A percentile compares a stretch with the other conserved stretches of the same genome.
Conservation (phyloP, 2,329 filamentous ascomycete genomes). For the Aspergillus intermedius region DNA sequence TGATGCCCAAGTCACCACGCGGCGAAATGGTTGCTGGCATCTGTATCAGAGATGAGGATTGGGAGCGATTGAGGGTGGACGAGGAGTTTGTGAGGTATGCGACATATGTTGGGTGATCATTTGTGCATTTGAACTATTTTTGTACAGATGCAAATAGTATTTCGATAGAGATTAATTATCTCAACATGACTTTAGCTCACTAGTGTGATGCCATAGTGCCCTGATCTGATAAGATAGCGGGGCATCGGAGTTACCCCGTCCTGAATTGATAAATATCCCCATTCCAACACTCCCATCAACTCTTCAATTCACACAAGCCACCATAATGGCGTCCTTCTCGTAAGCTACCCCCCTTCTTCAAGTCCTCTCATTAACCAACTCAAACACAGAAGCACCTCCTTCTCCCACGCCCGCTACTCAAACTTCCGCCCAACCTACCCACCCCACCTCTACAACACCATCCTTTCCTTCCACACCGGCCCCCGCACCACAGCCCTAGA, state of each 20-base stretch:
- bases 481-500: background rate
- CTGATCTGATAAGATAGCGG: too few relatives aligned
- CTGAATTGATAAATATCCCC: background rate
- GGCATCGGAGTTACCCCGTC: too few relatives aligned
- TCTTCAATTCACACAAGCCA: background rate
- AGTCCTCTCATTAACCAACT: background rate
- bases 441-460: background rate
- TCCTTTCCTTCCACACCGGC: conserved; percentile 2
- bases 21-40: too few relatives aligned
- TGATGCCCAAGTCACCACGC: too few relatives aligned
- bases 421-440: conserved; percentile 4
- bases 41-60: too few relatives aligned
- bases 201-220: too few relatives aligned
- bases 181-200: too few relatives aligned
- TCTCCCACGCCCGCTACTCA: conserved; percentile 3
- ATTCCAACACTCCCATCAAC: background rate
- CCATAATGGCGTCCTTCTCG: background rate
- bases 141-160: too few relatives aligned
- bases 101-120: conserved; percentile 27
- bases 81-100: conserved; percentile 36
- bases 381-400: conserved; percentile 2
- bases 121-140: background rate
- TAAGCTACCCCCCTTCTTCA: background rate
- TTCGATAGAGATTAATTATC: too few relatives aligned
- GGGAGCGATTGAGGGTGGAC: too few relatives aligned